These are phyloP conservation scores for Geosiphon pyriformis DNA, from an alignment of 192 early-diverging fungal species.

Conservation along the genomic window DNA sequence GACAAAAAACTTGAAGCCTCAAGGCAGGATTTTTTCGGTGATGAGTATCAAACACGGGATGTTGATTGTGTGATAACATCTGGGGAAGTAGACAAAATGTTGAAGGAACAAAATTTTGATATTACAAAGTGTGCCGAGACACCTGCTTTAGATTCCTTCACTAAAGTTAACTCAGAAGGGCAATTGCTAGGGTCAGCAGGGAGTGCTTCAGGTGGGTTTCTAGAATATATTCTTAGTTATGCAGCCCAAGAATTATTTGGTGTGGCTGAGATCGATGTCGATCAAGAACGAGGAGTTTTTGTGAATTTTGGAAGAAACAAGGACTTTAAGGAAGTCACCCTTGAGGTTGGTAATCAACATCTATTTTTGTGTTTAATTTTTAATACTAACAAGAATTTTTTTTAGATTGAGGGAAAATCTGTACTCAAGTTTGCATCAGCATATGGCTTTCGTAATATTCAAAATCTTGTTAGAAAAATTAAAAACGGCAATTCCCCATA, in stretches of 20 bases:
- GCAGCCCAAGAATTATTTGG: slow-evolving; percentile 78
- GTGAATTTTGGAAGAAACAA: slow-evolving; percentile 72
- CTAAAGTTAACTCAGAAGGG: slow-evolving; percentile 30
- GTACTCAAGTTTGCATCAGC: slow-evolving; percentile 77
- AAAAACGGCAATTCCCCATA: slow-evolving; percentile 70
- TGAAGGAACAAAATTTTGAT: slow-evolving; percentile 56
- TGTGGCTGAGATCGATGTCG: slow-evolving; percentile 51
- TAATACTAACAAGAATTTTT: slow-evolving; percentile 3
- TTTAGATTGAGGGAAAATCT: slow-evolving; percentile 43
- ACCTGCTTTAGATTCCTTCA: slow-evolving; percentile 35
- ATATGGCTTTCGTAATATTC: slow-evolving; percentile 97
- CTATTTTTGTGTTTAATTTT: not conserved
- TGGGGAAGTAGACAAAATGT: slow-evolving; percentile 85
- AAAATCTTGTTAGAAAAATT: slow-evolving; percentile 96
- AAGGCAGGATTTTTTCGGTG: slow-evolving; percentile 82
- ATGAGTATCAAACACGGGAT: slow-evolving; percentile 78
- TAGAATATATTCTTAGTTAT: slow-evolving; percentile 82
- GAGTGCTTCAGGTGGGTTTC: slow-evolving; percentile 84
- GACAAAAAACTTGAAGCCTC: slow-evolving; percentile 99
- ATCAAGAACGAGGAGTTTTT: slow-evolving; percentile 50
- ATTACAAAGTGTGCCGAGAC: slow-evolving; percentile 48
- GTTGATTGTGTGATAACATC: slow-evolving; percentile 97
- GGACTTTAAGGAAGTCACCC: slow-evolving; percentile 71
- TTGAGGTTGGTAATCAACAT: slow-evolving; percentile 27
- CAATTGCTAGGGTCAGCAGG: slow-evolving; percentile 62